phyloP scores from a whole-genome alignment of 257 asterid genomes.

The Solanum gandarillasii region DNA sequence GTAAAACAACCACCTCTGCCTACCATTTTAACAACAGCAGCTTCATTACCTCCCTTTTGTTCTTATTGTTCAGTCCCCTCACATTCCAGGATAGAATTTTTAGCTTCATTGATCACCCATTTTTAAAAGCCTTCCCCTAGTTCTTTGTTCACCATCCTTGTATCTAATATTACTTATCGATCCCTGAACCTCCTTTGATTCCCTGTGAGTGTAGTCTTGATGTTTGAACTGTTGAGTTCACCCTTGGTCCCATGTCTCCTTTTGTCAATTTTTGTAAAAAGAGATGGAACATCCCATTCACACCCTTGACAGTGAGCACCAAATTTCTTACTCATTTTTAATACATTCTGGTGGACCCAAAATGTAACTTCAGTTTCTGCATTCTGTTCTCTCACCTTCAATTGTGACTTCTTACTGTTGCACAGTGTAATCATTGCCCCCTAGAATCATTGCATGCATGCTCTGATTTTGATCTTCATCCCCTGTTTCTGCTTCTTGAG shows the following conservation, averaged over 20 bases:
- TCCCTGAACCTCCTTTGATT: background rate
- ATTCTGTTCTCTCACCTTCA: background rate
- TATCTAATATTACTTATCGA: background rate
- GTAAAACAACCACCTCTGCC: background rate
- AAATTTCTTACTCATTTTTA: no score
- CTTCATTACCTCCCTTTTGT: background rate
- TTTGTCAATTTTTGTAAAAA: no score
- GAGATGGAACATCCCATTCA: background rate
- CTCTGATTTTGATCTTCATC: background rate
- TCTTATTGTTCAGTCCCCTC: background rate
- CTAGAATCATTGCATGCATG: background rate
- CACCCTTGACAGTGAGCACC: background rate
- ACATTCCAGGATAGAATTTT: background rate
- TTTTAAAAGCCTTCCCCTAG: background rate
- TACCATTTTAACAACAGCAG: background rate
- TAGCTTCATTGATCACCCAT: background rate
- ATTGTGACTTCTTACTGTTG: background rate
- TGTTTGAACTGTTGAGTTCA: background rate
- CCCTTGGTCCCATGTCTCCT: background rate
- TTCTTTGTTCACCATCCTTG: background rate
- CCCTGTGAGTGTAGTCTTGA: background rate
- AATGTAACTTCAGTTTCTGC: background rate
- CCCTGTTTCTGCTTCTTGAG: no score
- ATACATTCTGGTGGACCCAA: background rate
- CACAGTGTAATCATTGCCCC: background rate